Percentiles rank a stretch among this genome's conserved stretches.
Evolutionary conservation across 2,329 filamentous ascomycete genomes (phyloP).

Genomic region (Reticulascus tulasneorum): DNA sequence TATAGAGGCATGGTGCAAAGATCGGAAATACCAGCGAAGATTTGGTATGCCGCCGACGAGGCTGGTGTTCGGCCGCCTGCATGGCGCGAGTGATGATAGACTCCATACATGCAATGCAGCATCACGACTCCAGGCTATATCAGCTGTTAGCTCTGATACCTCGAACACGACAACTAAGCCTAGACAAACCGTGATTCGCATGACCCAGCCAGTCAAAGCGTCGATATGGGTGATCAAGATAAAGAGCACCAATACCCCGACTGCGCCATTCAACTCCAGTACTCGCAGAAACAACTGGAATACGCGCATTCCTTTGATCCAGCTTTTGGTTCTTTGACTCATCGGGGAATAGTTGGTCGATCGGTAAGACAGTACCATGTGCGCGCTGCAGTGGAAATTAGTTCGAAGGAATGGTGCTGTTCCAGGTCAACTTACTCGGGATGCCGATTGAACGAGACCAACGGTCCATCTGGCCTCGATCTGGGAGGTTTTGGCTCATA

Average conservation of each 20-base stretch:
- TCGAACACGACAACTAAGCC: not conserved
- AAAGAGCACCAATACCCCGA: conserved; percentile 69
- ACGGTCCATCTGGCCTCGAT: conserved; percentile 67
- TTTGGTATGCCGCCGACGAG: conserved; percentile 83
- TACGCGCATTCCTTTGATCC: conserved; percentile 65
- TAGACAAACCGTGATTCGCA: conserved; percentile 68
- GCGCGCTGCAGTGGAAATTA: conserved; percentile 39
- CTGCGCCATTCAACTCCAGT: conserved; percentile 62
- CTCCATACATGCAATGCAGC: conserved; percentile 68
- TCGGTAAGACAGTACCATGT: conserved; percentile 60
- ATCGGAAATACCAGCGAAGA: conserved; percentile 76
- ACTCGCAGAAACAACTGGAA: conserved; percentile 66
- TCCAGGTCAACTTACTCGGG: conserved; percentile 62
- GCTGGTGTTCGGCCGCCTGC: conserved; percentile 68
- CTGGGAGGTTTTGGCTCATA: conserved; percentile 60
- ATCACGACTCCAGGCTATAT: conserved; percentile 70
- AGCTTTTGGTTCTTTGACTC: conserved; percentile 64
- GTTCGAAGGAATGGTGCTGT: not conserved
- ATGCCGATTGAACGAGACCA: conserved; percentile 80
- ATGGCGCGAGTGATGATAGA: conserved; percentile 74
- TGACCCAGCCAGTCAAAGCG: conserved; percentile 66
- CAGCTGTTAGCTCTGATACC: conserved; percentile 14
- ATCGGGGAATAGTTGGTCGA: conserved; percentile 61
- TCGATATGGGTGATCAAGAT: conserved; percentile 71
- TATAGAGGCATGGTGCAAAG: conserved; percentile 51